Conservation (phyloP, 441 rosid genomes). For the Gossypium trilobum region DNA sequence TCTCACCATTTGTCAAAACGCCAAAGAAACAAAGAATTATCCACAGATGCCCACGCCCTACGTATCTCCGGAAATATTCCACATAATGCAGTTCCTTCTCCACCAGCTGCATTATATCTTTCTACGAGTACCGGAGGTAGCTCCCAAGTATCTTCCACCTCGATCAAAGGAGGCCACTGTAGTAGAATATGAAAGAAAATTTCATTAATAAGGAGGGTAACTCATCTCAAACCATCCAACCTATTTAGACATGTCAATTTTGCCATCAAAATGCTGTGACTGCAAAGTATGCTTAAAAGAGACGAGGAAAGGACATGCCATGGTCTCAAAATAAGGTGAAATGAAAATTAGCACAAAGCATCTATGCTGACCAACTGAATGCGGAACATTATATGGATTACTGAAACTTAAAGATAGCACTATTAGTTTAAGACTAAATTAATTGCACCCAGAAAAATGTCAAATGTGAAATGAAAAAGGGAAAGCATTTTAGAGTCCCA, state of each 20-base stretch:
- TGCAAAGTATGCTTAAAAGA: not conserved
- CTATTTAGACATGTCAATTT: not conserved
- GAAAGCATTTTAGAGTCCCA: not conserved
- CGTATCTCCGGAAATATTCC: conserved; percentile 89
- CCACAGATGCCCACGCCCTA: conserved; percentile 94
- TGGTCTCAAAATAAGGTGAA: not conserved
- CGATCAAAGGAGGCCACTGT: conserved; percentile 94
- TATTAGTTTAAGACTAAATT: not conserved
- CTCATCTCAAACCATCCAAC: not conserved
- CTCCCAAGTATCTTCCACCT: conserved; percentile 75
- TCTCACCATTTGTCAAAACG: conserved; percentile 87
- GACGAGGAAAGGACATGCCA: not conserved
- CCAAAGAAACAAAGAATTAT: conserved; percentile 84
- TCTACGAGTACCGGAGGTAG: conserved; percentile 76
- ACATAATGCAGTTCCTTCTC: conserved; percentile 93
- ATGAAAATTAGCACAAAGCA: not conserved
- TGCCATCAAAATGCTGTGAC: not conserved
- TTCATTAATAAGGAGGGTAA: not conserved
- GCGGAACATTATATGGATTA: not conserved
- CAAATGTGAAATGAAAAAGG: not conserved
- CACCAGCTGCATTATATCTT: conserved; percentile 86
- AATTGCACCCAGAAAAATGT: not conserved
- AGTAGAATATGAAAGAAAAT: conserved; percentile 16
- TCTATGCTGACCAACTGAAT: not conserved
- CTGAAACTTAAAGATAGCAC: not conserved